These are phyloP conservation scores for Astragalus membranaceus DNA, from an alignment of 306 rosid species.

Conservation along the genomic window DNA sequence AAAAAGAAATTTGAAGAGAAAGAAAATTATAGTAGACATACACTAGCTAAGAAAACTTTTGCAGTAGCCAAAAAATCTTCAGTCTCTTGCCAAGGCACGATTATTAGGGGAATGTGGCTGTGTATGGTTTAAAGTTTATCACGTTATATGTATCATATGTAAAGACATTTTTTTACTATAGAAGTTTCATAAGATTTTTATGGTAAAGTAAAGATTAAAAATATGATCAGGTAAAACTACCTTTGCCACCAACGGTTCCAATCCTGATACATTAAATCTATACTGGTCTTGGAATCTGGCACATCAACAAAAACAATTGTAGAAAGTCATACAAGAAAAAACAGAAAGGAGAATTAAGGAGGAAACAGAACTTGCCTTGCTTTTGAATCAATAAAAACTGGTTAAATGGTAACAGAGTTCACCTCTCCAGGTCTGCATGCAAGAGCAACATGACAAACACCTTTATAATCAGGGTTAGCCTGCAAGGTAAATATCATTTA, in stretches of 20 bases:
- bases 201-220: background rate
- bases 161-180: background rate
- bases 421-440: slow-evolving; percentile 97
- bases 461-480: slow-evolving; percentile 87
- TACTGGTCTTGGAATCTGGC: slow-evolving; percentile 62
- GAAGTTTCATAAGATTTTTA: background rate
- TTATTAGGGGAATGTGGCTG: too few species aligned
- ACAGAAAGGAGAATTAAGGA: background rate
- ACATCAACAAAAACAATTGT: background rate
- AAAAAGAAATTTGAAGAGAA: too few species aligned
- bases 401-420: slow-evolving; percentile 16
- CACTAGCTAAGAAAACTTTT: too few species aligned
- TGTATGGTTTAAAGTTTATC: too few species aligned
- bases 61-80: too few species aligned
- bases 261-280: slow-evolving; percentile 62
- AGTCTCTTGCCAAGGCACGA: too few species aligned
- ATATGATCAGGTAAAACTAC: slow-evolving; percentile 27
- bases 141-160: too few species aligned
- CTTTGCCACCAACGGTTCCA: slow-evolving; percentile 89
- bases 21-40: too few species aligned
- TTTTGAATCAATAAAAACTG: slow-evolving; percentile 35
- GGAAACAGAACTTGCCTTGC: slow-evolving; percentile 29
- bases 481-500: slow-evolving; percentile 20
- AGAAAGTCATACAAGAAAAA: background rate
- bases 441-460: slow-evolving; percentile 83